Conservation (phyloP, 1,284 basidiomycete genomes). For the Cerrena zonata region DNA sequence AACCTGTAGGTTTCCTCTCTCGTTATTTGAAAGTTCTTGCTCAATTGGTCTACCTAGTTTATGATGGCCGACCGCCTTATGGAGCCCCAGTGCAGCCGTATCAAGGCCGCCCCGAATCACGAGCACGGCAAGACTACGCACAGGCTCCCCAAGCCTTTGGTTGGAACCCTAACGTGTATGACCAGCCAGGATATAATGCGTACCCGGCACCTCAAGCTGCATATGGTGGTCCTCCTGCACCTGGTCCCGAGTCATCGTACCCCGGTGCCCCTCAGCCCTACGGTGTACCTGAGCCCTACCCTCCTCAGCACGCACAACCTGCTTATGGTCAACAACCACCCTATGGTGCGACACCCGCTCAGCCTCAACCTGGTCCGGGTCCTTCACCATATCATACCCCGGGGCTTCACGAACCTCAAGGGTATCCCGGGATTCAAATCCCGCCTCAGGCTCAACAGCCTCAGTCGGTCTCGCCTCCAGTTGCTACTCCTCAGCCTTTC, state of each 20-base stretch:
- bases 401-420: slow-evolving; percentile 2
- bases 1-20: slow-evolving; percentile 41
- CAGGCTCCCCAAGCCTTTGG: slow-evolving; percentile 36
- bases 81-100: slow-evolving; percentile 21
- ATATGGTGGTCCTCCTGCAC: slow-evolving; percentile 24
- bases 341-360: slow-evolving; percentile 2
- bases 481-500: slow-evolving; percentile 8
- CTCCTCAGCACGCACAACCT: slow-evolving; percentile 16
- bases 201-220: slow-evolving; percentile 31
- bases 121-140: slow-evolving; percentile 18
- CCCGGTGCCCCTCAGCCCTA: not conserved
- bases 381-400: not conserved
- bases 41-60: slow-evolving; percentile 19
- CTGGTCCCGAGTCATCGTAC: slow-evolving; percentile 1
- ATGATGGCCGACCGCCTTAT: slow-evolving; percentile 27
- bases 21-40: no score
- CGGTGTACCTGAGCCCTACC: slow-evolving; percentile 5
- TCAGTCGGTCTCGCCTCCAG: not conserved
- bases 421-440: not conserved
- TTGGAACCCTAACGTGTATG: slow-evolving; percentile 38
- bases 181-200: slow-evolving; percentile 41
- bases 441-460: not conserved
- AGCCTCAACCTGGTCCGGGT: not conserved
- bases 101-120: slow-evolving; percentile 25
- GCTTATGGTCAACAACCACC: slow-evolving; percentile 11